Evolutionary conservation across 768 basidiomycete species (phyloP), one percentile per base, ranked within the genome.

Genomic region (Inosperma sp.): DNA sequence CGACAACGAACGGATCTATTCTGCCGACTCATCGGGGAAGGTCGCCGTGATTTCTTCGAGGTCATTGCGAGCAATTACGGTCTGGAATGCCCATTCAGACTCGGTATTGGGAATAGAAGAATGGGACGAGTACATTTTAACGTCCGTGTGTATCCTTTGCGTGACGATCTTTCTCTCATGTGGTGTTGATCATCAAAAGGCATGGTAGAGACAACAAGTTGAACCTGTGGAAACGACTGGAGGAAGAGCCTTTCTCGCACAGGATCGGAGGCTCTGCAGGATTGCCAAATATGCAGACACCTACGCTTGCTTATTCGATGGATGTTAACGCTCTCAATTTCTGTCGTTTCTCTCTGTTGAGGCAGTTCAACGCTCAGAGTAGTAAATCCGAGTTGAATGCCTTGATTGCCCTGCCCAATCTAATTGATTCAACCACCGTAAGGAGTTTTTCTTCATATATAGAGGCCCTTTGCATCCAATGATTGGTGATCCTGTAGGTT

Each of bases 271-370:
- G 81, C 14, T 80, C 84, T 3, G 86, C 84, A 2, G 72, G 78
- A 0, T 59, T 77, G 31, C 69, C 77, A 1, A 75, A 72, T 23
- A 64, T 78, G 6, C 71, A 77, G 1, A 66, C 67, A 0, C 87
- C 88, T 3, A 52, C 62, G 6, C 64, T 88, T 3, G 63, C 68
- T 9, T 86, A 84, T 58, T 86, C 87, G 0, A 69, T 98, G 65
- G 88, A 93, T 60, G 84, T 94, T 52, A 99, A 99, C 62, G 84
- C 95, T 2, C 75, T 98, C 49, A 96, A 95, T 62, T 97, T 87
- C 65, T 98, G 95, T 67, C 82, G 86, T 2, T 93, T 96, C 67
- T 86, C 89, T 6, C 71, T 97, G 3, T 63, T 87, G 26, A 59
- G 31, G 26, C 47, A 54, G 30, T 19, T 36, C 35, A 17, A 47